Base-by-base conservation (phyloP, 768 basidiomycete species). In the Roridomyces roridus region DNA sequence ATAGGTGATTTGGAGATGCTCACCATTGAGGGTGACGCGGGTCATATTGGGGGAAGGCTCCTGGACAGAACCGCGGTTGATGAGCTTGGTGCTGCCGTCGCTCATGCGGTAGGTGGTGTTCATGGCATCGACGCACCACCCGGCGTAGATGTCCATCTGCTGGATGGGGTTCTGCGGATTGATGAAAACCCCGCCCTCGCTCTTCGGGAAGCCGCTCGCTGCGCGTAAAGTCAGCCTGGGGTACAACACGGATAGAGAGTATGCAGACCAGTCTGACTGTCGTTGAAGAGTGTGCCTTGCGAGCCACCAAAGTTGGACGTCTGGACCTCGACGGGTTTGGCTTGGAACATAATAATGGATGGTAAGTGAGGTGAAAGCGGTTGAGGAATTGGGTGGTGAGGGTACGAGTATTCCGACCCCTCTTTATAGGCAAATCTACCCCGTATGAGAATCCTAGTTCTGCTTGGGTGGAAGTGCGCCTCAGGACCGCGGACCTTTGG, bases 281-380 rank as follows among this genome's bases (percentile, higher is more conserved):
- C 55, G 35, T 57, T 57, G 42, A 57, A 57, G 9, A 20, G 6
- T 11, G 55, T 57, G 31, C 48, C 55, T 36, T 57, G 46, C 12
- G 48, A 37, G 23, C 55, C 55, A 42, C 55, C 55, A 36, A 57
- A 57, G 55, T 49, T 57, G 20, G 55, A 57, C n/a, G 55, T 57
- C 43, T 57, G 55, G 35, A 57, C 48, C 20, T 50, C 20, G 39
- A 50, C 55, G 11, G 55, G 55, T 45, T 51, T 51, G 28, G 36
- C 29, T 45, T 57, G 55, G 48, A 35, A 51, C 55, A 57, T 57
- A 43, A 24, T 45, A 26, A 52, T n/a, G 14, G 43, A 23, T 20
- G n/a, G n/a, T n/a, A n/a, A n/a, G n/a, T n/a, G n/a, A n/a, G n/a
- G n/a, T 23, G 51, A 28, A 51, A 34, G 46, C 15, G 31, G 31